Evolutionary conservation across 352 stramenopile genomes (phyloP).

Genomic region (Phytophthora palmivora): DNA sequence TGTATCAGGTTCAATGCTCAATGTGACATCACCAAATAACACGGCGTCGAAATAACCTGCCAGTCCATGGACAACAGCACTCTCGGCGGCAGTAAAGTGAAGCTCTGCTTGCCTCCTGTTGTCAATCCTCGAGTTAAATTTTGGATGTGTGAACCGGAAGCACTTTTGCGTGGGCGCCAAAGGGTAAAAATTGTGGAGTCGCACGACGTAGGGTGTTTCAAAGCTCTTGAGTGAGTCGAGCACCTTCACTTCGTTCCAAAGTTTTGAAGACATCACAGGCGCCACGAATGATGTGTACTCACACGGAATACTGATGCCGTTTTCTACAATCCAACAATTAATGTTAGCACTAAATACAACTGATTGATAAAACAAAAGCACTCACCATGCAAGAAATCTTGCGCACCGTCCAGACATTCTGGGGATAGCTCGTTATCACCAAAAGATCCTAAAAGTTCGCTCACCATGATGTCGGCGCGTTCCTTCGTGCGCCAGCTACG

Average conservation of each 20-base stretch:
- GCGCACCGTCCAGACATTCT: slow-evolving; percentile 97
- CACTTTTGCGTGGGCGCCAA: slow-evolving; percentile 89
- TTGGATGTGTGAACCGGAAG: slow-evolving; percentile 96
- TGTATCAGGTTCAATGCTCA: slow-evolving; percentile 95
- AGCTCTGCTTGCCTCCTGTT: slow-evolving; percentile 84
- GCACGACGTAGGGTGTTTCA: slow-evolving; percentile 98
- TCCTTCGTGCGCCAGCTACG: slow-evolving; percentile 79
- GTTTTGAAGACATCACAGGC: slow-evolving; percentile 95
- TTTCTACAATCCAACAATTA: slow-evolving; percentile 43
- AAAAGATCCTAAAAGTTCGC: slow-evolving; percentile 96
- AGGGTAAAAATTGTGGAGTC: slow-evolving; percentile 92
- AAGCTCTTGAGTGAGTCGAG: slow-evolving; percentile 83
- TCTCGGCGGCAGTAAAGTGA: slow-evolving; percentile 58
- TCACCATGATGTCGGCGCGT: slow-evolving; percentile 95
- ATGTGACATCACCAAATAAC: slow-evolving; percentile 93
- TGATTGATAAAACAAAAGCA: not conserved
- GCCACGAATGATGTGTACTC: slow-evolving; percentile 95
- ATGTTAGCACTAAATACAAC: not conserved
- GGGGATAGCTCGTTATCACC: slow-evolving; percentile 99
- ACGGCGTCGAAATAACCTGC: slow-evolving; percentile 96
- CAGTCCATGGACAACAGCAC: slow-evolving; percentile 93
- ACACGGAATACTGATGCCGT: slow-evolving; percentile 90
- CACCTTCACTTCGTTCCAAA: slow-evolving; percentile 93
- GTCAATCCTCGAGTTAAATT: slow-evolving; percentile 70
- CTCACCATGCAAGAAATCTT: slow-evolving; percentile 91